Percentiles rank a stretch among this genome's conserved stretches.
Conservation (phyloP, 176 grass and related monocot species). For the Puccinellia tenuiflora region DNA sequence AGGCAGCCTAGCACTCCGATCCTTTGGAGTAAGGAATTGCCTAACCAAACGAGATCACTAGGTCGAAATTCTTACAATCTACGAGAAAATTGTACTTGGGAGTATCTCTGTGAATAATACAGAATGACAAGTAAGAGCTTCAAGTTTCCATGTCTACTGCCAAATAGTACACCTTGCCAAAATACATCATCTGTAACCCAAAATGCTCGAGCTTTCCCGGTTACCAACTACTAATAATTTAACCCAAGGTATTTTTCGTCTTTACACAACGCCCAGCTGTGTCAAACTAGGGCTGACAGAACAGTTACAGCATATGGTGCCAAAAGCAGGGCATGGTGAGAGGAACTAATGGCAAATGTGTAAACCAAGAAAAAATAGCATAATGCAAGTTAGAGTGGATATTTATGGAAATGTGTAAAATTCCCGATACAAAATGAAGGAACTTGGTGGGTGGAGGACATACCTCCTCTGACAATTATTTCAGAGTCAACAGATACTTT, state of each 20-base stretch:
- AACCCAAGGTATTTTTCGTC: background rate
- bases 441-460: background rate
- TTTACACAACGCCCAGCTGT: background rate
- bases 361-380: background rate
- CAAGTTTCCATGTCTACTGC: background rate
- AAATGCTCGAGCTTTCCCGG: background rate
- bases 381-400: background rate
- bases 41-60: background rate
- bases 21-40: background rate
- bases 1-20: background rate
- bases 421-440: background rate
- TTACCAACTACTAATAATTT: background rate
- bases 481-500: background rate
- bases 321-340: background rate
- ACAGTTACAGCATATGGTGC: background rate
- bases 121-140: background rate
- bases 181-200: background rate
- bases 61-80: background rate
- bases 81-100: background rate
- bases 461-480: background rate
- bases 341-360: background rate
- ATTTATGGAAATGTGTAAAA: background rate
- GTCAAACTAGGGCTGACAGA: background rate
- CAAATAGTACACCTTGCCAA: background rate
- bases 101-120: background rate